phyloP scores from a whole-genome alignment of 345 rosid species.

The Gossypium sturtianum region DNA sequence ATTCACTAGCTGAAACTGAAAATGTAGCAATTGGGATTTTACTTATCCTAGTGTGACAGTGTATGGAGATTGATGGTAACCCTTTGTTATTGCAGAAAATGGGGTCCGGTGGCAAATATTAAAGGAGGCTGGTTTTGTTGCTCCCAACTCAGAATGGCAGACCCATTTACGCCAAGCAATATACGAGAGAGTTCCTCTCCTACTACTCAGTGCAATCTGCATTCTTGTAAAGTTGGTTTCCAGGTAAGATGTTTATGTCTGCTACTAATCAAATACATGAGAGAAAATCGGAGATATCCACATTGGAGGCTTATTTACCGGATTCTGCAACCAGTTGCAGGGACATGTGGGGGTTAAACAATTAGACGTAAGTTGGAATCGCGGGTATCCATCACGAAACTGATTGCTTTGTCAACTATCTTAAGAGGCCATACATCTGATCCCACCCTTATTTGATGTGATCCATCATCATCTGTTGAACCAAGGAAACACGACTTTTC shows the following conservation, averaged over 20 bases:
- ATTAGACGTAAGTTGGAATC: no score
- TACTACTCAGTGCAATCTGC: slow-evolving; percentile 49
- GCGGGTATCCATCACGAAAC: no score
- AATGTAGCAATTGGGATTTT: no score
- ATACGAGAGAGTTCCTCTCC: slow-evolving; percentile 59
- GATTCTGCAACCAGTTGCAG: neutral
- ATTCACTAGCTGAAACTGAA: no score
- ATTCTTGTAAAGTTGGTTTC: slow-evolving; percentile 61
- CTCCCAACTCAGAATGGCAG: slow-evolving; percentile 2
- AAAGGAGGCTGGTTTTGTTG: slow-evolving; percentile 88
- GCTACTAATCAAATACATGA: neutral
- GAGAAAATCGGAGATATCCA: no score
- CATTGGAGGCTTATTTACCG: no score
- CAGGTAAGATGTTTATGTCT: slow-evolving; percentile 13
- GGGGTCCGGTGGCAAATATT: slow-evolving; percentile 47
- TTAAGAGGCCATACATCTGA: no score
- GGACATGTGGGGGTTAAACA: neutral
- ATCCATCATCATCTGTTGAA: neutral
- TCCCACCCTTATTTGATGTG: no score
- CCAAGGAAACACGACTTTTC: neutral
- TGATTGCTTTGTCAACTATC: no score
- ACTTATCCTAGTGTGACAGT: no score
- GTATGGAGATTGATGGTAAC: neutral
- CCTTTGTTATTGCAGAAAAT: slow-evolving; percentile 32
- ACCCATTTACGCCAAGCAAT: slow-evolving; percentile 62